Base-by-base conservation (phyloP, 202 grass and related monocot genomes). In the Carex arenaria region DNA sequence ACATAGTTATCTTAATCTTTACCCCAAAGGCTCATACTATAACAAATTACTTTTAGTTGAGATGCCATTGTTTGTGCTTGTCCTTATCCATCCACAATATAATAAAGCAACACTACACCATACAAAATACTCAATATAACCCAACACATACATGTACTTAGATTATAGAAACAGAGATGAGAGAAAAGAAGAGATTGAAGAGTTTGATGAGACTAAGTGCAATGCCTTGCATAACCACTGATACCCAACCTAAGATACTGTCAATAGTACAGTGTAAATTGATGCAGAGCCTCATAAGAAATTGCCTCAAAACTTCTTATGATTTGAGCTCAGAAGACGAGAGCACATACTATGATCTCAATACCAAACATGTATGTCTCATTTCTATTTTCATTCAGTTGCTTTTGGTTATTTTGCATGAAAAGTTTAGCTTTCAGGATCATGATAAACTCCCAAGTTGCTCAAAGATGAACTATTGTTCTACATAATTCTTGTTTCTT, bases 301-400 rank as follows among this genome's bases (percentile, higher is more conserved):
- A 94, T 88, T 95, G 92, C 84, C 65, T 88, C 84, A 70, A 80
- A 76, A 78, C 82, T 32, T 84, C 70, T 53, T 82, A 77, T 78
- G 85, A 87, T 42, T 93, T 88, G 87, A 90, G 89, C 90, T 95
- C 92, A 70, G 77, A 43, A 72, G 92, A 92, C 62, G 92, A 93
- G 77, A 84, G 67, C 47, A 79, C 83, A 55, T 85, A 87, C 18
- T 76, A 92, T 28, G 86, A 60, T 64, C 61, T 82, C 23, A 62
- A 97, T 56, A 95, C 89, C 31, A 93, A 95, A 83, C 74, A 87
- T 61, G 93, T 92, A 63, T 7, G 32, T 61, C 12, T 74, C 18
- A 71, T 74, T 36, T 54, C 7, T 30, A 22, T 31, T 30, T 63
- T 2, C 47, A 54, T 47, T 64, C 34, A n/a, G 15, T 74, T 31